Base-by-base conservation (phyloP, 2,329 filamentous ascomycete genomes). In the Basipetospora chlamydospora region DNA sequence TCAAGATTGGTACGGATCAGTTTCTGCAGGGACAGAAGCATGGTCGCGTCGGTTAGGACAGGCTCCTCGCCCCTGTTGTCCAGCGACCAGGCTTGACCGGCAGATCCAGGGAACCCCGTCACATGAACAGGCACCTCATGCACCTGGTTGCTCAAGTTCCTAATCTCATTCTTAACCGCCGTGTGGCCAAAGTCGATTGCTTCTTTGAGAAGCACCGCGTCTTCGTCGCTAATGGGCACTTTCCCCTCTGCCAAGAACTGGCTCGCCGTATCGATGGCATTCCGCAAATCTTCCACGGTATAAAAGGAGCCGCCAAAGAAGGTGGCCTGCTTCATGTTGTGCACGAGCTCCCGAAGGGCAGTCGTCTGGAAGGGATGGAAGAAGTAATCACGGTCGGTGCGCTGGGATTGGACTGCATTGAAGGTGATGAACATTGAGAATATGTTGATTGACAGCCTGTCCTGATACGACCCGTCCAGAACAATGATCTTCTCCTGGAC, bases 401-500 rank as follows among this genome's bases (percentile, higher is more conserved):
- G 67, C 49, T 95, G 83, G 5, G 86, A 94, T 17, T 87, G 87
- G 1, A 96, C 76, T 0, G 85, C 77, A 50, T 96, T 96, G 44
- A 84, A 78, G 2, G 82, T 77, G 32, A 95, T 73, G 50, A 84
- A 76, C 57, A 90, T 80, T 1, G 83, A 72, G 49, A 95, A 95
- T 1, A 92, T 58, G 45, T 94, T 94, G 18, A 87, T 66, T 0
- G 79, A 83, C 8, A 94, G 55, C 48, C 77, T 84, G 54, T 95
- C 87, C 49, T 88, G 85, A 47, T 78, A 84, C 1, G 79, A 88
- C 0, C 86, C 86, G 42, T 90, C 73, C 2, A 95, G 63, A 37
- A 79, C 67, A 0, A 90, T 69, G 1, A 82, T 61, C 32, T 71
- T 75, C 49, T 92, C 81, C 28, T 75, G 59, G 3, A 95, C 68